Base-by-base conservation (phyloP, 2,329 filamentous ascomycete species). In the Exophiala xenobiotica region DNA sequence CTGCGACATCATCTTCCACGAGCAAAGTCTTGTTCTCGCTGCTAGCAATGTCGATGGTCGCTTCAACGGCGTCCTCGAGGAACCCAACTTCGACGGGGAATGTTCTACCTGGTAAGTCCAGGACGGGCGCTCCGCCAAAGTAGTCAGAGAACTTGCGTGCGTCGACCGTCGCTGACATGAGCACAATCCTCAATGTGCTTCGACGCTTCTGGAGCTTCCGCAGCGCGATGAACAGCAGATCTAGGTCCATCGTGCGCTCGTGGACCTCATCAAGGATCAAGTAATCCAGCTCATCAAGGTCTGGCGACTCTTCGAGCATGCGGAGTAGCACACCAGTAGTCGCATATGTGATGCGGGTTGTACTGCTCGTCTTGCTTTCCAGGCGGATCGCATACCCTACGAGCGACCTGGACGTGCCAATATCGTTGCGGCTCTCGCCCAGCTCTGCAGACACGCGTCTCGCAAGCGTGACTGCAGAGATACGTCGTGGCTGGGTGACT, bases 81-180 rank as follows among this genome's bases (percentile, higher is more conserved):
- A 88, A 97, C 56, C 83, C 85, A 29, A 91, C 88, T 61, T 89
- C 79, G 2, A 99, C 93, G 0, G 93, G 92, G 64, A 95, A 99
- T 0, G 92, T 97, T 40, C 93, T 83, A 0, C 93, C 93, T 2
- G 93, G 93, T 11, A 99, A 90, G 53, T 87, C 90, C 47, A 99
- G 75, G 33, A 97, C 83, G 0, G 92, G 92, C 1, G 92, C 92
- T 49, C 86, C 85, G 37, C 53, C 56, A 1, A 99, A 79, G 65
- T 97, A 99, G 8, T 82, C 81, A 0, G 93, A 96, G 67, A 99
- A 96, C 12, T 86, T 85, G 53, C 92, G 85, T 0, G 93, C 90
- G 68, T 99, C 90, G 6, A 99, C 90, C 0, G 93, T 99, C 8
- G 93, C 93, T 60, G 92, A 97, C 93, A 99, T 99, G 41, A 99